Evolutionary conservation across 2,329 filamentous ascomycete species (phyloP).

Genomic region (Penicillium brasilianum): DNA sequence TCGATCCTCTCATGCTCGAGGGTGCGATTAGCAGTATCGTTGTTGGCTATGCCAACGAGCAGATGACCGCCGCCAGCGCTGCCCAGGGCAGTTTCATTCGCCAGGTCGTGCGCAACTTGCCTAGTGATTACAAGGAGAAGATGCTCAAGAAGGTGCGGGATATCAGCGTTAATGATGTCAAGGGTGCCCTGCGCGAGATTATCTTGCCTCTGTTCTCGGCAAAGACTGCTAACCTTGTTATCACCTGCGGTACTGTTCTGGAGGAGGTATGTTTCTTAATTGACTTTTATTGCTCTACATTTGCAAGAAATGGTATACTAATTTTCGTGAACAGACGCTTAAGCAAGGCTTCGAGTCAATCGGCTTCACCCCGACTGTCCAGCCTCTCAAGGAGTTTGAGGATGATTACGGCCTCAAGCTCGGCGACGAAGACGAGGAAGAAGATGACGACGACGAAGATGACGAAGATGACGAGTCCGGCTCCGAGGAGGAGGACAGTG

Average conservation of each 20-base stretch:
- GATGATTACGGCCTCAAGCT: slow-evolving; percentile 84
- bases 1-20: slow-evolving; percentile 84
- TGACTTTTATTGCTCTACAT: background rate
- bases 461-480: slow-evolving; percentile 51
- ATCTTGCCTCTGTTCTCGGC: slow-evolving; percentile 81
- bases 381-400: slow-evolving; percentile 78
- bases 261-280: slow-evolving; percentile 68
- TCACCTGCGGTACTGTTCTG: slow-evolving; percentile 87
- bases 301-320: background rate
- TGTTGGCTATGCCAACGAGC: slow-evolving; percentile 82
- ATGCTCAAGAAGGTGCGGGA: slow-evolving; percentile 77
- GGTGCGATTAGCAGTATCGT: slow-evolving; percentile 91
- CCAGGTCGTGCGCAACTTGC: slow-evolving; percentile 76
- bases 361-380: slow-evolving; percentile 79
- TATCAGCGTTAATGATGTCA: slow-evolving; percentile 78
- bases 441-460: slow-evolving; percentile 55
- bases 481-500: slow-evolving; percentile 57
- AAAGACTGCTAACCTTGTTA: slow-evolving; percentile 78
- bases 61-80: slow-evolving; percentile 80
- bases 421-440: slow-evolving; percentile 64
- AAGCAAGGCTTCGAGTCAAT: slow-evolving; percentile 73
- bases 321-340: slow-evolving; percentile 63
- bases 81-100: slow-evolving; percentile 83
- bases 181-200: slow-evolving; percentile 72
- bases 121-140: slow-evolving; percentile 76